These are phyloP conservation scores for Tothia fuscella DNA, from an alignment of 2,329 filamentous ascomycete species.

Conservation along the genomic window DNA sequence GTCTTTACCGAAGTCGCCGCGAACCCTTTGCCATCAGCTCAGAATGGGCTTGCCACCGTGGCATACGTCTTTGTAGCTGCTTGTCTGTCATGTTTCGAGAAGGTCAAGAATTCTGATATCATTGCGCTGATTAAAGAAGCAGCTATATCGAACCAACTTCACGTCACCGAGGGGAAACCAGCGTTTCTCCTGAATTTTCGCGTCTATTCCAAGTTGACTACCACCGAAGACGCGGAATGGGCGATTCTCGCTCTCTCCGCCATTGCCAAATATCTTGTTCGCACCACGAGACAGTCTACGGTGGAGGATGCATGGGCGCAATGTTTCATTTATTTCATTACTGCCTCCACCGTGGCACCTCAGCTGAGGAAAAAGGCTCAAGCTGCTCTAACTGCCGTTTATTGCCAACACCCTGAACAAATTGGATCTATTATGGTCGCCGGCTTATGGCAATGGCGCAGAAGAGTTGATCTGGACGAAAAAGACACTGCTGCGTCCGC, in stretches of 20 bases:
- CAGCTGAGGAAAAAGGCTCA: slow-evolving; percentile 52
- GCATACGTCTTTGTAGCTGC: slow-evolving; percentile 65
- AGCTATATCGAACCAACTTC: slow-evolving; percentile 50
- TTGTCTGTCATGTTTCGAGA: slow-evolving; percentile 38
- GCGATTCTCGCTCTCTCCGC: slow-evolving; percentile 57
- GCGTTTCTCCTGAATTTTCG: slow-evolving; percentile 78
- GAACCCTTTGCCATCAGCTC: slow-evolving; percentile 67
- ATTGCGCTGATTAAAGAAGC: slow-evolving; percentile 49
- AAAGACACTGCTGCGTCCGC: slow-evolving; percentile 63
- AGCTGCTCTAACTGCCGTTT: slow-evolving; percentile 50
- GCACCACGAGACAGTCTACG: slow-evolving; percentile 30
- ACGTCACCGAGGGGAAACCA: slow-evolving; percentile 64
- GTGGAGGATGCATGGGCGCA: slow-evolving; percentile 68
- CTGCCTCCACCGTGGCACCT: slow-evolving; percentile 48
- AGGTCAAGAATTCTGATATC: slow-evolving; percentile 41
- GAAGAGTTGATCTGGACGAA: slow-evolving; percentile 53
- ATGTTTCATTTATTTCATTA: slow-evolving; percentile 67
- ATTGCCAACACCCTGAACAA: slow-evolving; percentile 44
- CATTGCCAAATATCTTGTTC: slow-evolving; percentile 43
- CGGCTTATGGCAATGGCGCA: slow-evolving; percentile 72
- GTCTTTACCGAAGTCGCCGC: slow-evolving; percentile 65
- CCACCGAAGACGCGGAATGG: slow-evolving; percentile 69
- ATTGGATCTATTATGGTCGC: slow-evolving; percentile 53
- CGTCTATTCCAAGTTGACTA: slow-evolving; percentile 67
- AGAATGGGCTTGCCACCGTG: slow-evolving; percentile 69